Base-by-base conservation (phyloP, 2,329 filamentous ascomycete species). In the Ophiostoma ips region DNA sequence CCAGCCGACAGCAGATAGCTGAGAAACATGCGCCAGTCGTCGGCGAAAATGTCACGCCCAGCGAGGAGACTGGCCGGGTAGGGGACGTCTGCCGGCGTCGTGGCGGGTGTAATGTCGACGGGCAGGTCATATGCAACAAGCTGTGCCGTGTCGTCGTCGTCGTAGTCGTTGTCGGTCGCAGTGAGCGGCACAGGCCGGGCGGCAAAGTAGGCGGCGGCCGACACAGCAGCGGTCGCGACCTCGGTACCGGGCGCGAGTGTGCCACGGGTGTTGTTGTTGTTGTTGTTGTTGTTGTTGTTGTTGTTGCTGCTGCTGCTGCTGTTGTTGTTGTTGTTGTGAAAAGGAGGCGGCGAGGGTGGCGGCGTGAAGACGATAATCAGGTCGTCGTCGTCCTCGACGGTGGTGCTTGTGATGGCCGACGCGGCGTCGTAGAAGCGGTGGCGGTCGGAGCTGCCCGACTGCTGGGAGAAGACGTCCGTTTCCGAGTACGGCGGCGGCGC, bases 11-110 rank as follows among this genome's bases (percentile, higher is more conserved):
- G 59, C 15, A 80, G 60, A 53, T 71, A 72, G 56, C 78, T 78
- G 43, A 76, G 55, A 60, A 81, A 80, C 0, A 76, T 78, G 34
- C 69, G 67, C 77, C 77, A 81, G 58, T 81, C 76, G 56, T 74
- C 69, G 13, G 62, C 56, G 1, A 63, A 68, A 12, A 77, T 65
- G 48, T 76, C 73, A 36, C 68, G 68, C 5, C 55, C 55, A 6
- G 59, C 62, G 58, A 66, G 67, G 31, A 62, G 62, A 10, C 55
- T 48, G 1, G 47, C 51, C 1, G 63, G 65, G 49, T 68, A 74
- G 0, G 72, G 69, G 10, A 76, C 62, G 48, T 71, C 65, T 6
- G 66, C 63, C 0, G 70, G 67, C 3, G 61, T 57, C n/a, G 66
- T 67, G 31, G 59, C 52, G 3, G 61, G 55, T 3, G 56, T 56